Conservation (phyloP, 164 flowering plant genomes). For the Santalum album region DNA sequence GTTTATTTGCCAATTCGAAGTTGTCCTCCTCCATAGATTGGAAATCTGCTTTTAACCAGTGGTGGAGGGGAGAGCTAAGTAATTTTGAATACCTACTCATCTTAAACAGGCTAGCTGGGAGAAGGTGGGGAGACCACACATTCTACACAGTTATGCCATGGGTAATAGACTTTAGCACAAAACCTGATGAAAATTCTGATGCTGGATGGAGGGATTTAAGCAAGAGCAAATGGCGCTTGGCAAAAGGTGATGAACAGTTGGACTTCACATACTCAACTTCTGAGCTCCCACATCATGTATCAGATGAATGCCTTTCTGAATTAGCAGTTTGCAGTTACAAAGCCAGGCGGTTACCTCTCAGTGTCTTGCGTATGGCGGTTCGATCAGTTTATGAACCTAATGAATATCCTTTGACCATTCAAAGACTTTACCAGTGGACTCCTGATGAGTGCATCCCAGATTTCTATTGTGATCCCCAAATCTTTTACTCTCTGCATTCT, state of each 20-base stretch:
- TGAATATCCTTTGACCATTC: conserved; percentile 95
- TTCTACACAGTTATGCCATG: conserved; percentile 96
- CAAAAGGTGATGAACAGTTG: conserved; percentile 97
- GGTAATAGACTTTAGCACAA: conserved; percentile 87
- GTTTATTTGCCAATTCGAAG: conserved; percentile 61
- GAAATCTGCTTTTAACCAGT: conserved; percentile 50
- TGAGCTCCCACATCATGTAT: conserved; percentile 90
- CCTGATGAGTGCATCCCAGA: conserved; percentile 99
- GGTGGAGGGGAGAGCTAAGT: conserved; percentile 93
- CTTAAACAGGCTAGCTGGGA: conserved; percentile 79
- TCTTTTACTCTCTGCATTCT: conserved; percentile 62
- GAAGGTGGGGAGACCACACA: conserved; percentile 96
- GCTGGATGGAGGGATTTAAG: conserved; percentile 85
- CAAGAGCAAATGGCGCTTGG: conserved; percentile 94
- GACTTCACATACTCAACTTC: conserved; percentile 94
- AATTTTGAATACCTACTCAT: conserved; percentile 88
- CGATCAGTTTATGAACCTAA: conserved; percentile 98
- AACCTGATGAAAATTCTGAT: conserved; percentile 63
- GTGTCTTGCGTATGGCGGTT: conserved; percentile 74
- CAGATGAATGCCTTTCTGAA: conserved; percentile 97
- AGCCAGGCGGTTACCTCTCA: conserved; percentile 90
- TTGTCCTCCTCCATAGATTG: conserved; percentile 51
- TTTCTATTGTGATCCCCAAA: conserved; percentile 75
- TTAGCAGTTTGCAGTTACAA: conserved; percentile 99
- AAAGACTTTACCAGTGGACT: conserved; percentile 95